These are phyloP conservation scores for Terfezia claveryi DNA, from an alignment of 495 filamentous ascomycete genomes.

Conservation along the genomic window DNA sequence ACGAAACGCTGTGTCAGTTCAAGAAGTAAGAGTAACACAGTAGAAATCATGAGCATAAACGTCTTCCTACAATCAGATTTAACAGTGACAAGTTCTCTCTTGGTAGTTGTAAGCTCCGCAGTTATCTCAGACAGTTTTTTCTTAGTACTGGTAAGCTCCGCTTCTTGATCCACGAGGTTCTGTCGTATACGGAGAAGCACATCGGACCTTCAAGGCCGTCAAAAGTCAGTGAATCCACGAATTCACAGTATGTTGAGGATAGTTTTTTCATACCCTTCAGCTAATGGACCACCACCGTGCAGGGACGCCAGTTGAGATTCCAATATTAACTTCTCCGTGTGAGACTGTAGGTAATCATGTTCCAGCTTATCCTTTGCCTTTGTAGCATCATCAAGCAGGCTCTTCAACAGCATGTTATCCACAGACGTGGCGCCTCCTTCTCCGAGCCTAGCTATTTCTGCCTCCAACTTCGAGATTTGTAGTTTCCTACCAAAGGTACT, in stretches of 20 bases:
- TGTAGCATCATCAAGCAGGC: constrained; percentile 14
- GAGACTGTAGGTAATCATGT: constrained; percentile 17
- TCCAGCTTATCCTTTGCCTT: constrained; percentile 18
- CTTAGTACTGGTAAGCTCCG: constrained; percentile 14
- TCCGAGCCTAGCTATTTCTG: constrained; percentile 15
- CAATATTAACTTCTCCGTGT: constrained; percentile 18
- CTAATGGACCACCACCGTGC: constrained; percentile 10
- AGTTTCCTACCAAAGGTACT: constrained; percentile 7
- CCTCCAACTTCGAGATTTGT: constrained; percentile 15
- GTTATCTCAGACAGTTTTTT: constrained; percentile 13
- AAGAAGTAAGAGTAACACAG: constrained; percentile 4
- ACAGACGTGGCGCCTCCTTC: constrained; percentile 10
- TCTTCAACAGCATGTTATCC: constrained; percentile 17
- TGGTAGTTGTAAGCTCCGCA: constrained; percentile 14
- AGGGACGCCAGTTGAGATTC: constrained; percentile 19
- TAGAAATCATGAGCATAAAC: constrained; percentile 1
- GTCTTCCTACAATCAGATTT: constrained; percentile 19
- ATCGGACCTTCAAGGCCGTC: constrained; percentile 15
- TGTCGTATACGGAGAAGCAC: constrained; percentile 19
- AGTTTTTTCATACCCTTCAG: constrained; percentile 17
- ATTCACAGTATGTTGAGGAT: neutral
- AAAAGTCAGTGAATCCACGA: constrained; percentile 11
- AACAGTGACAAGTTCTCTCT: constrained; percentile 18
- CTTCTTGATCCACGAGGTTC: constrained; percentile 15
- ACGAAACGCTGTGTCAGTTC: constrained; percentile 6